Percentiles rank a stretch among this genome's conserved stretches.
These are phyloP conservation scores for Fraxinus cuspidata DNA, from an alignment of 257 asterid species.

Conservation along the genomic window DNA sequence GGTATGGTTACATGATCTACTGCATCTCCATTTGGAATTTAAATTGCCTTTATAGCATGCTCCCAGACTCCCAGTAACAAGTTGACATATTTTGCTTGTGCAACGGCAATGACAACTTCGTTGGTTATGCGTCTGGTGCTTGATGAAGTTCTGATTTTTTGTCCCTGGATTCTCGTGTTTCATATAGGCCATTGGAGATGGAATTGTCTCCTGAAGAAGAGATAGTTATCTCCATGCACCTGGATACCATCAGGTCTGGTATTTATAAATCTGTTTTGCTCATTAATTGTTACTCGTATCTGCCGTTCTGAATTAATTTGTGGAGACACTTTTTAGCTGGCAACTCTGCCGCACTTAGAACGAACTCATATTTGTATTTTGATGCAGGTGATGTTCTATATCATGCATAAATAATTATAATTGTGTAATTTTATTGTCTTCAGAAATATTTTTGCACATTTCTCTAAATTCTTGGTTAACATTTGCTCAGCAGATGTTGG, in stretches of 20 bases:
- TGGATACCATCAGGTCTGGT: conserved; percentile 75
- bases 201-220: conserved; percentile 98
- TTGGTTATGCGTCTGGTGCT: conserved; percentile 22
- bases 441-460: neutral
- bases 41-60: conserved; percentile 10
- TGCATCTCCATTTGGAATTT: conserved; percentile 4
- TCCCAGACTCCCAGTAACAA: neutral
- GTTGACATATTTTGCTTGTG: conserved; percentile 19
- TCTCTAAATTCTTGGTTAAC: neutral
- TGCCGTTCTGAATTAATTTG: conserved; percentile 6
- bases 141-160: conserved; percentile 17
- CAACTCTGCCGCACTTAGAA: neutral
- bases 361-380: neutral
- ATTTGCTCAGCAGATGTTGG: neutral
- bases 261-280: conserved; percentile 22
- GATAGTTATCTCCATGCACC: conserved; percentile 84
- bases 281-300: conserved; percentile 12
- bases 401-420: neutral
- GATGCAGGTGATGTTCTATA: neutral
- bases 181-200: conserved; percentile 71
- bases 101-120: conserved; percentile 6
- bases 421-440: neutral
- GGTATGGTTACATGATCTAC: neutral
- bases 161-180: conserved; percentile 27
- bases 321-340: neutral